A percentile compares a stretch with the other conserved stretches of the same genome.
Conservation (phyloP, 2,329 filamentous ascomycete species). For the Aspergillus pseudonomiae region DNA sequence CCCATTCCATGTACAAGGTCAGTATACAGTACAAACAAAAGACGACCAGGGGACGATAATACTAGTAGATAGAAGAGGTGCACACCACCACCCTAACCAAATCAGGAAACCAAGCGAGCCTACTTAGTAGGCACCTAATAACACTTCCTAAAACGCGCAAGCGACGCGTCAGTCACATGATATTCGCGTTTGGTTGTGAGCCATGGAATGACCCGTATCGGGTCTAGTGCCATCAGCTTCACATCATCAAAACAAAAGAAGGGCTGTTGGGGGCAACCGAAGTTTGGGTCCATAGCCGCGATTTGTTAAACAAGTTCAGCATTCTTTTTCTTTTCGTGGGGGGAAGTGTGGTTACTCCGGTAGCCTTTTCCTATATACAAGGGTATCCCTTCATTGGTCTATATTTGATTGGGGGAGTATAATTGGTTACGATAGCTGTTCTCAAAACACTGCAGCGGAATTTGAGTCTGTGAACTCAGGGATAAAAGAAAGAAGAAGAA, state of each 20-base stretch:
- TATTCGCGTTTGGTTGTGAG: not conserved
- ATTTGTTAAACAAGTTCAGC: constrained; percentile 1
- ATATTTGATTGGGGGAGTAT: not conserved
- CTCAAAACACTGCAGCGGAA: not conserved
- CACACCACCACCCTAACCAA: not conserved
- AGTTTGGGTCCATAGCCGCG: constrained; percentile 5
- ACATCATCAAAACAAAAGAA: constrained; percentile 27
- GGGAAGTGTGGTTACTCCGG: not conserved
- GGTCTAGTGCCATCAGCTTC: constrained; percentile 19
- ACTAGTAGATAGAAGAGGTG: no score
- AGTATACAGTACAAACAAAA: no score
- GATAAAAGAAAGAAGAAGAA: not conserved
- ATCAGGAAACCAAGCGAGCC: not conserved
- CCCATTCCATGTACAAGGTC: no score
- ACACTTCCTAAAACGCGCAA: constrained; percentile 29
- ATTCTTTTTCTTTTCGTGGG: not conserved
- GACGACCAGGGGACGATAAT: no score
- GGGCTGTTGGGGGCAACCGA: constrained; percentile 10
- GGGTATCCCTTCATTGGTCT: not conserved
- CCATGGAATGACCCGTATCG: not conserved
- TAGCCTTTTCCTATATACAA: constrained; percentile 9
- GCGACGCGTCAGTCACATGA: constrained; percentile 23
- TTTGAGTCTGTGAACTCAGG: no score
- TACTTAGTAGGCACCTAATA: constrained; percentile 12
- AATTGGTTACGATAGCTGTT: not conserved